Base-by-base conservation (phyloP, 306 rosid species). In the Medicago arabica region DNA sequence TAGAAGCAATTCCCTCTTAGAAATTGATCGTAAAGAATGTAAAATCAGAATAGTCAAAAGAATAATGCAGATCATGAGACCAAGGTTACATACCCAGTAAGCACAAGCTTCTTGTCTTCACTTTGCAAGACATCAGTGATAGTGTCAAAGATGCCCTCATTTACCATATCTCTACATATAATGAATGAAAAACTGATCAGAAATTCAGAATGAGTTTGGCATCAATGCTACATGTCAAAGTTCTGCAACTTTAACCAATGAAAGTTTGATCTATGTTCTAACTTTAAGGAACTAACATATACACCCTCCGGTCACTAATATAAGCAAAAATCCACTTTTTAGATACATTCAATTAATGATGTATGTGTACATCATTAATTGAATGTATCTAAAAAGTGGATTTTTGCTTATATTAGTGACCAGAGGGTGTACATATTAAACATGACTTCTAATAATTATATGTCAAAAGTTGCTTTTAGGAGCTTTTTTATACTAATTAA, bases 131-230 rank as follows among this genome's bases (percentile, higher is more conserved):
- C 85, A 83, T 91, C 97, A 40, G 91, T 78, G 21, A 91, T 83
- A 70, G 88, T 88, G 77, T 88, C 96, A 77, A 93, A 93, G 73
- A 93, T 86, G 8, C 98, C 98, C 81, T 93, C 98, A 78, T 85
- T 89, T 89, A 86, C 86, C 69, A 93, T 89, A 88, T 93, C 98
- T 93, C 98, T 93, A 74, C 84, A 84, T 67, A 71, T 74, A 78
- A 66, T 50, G 55, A 78, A 67, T 54, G 41, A 12, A 65, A 46
- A 59, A 25, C 28, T 5, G 21, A 72, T 21, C 11, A 31, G 17
- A 13, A 59, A 73, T 59, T 73, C 44, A 17, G 1, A 51, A 34
- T 11, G 59, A 61, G 43, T 46, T 49, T 21, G 31, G 41, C 10
- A 57, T 49, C 17, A 12, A 7, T 66, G 21, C 61, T 53, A 71